phyloP scores from a whole-genome alignment of 257 asterid species.

The Avicennia marina region DNA sequence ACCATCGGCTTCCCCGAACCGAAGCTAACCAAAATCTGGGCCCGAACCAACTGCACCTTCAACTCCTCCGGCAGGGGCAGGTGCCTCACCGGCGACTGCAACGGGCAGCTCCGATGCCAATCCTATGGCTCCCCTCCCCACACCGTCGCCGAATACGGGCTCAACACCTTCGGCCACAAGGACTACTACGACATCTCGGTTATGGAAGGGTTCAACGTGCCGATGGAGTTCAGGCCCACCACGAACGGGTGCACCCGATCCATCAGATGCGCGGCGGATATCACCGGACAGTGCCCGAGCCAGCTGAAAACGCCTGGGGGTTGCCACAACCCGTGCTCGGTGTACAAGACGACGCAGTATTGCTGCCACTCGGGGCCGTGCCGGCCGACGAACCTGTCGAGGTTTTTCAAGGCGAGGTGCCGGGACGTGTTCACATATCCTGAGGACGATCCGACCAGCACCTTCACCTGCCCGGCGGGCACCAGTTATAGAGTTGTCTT shows the following conservation, averaged over 20 bases:
- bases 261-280: conserved; percentile 48
- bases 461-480: conserved; percentile 41
- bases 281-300: conserved; percentile 52
- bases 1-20: conserved; percentile 27
- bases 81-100: conserved; percentile 64
- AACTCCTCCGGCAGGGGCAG: conserved; percentile 41
- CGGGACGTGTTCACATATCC: conserved; percentile 51
- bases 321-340: conserved; percentile 77
- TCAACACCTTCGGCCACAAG: conserved; percentile 32
- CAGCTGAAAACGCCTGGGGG: conserved; percentile 55
- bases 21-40: conserved; percentile 47
- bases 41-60: conserved; percentile 59
- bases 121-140: conserved; percentile 41
- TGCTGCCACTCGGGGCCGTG: conserved; percentile 67
- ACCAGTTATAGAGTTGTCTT: conserved; percentile 44
- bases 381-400: conserved; percentile 48
- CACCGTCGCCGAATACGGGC: conserved; percentile 54
- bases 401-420: conserved; percentile 65
- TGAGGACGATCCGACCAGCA: conserved; percentile 59
- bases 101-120: conserved; percentile 38
- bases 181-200: conserved; percentile 57
- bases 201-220: conserved; percentile 57
- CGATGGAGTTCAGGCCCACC: conserved; percentile 37
- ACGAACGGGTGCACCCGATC: conserved; percentile 42
- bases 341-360: conserved; percentile 46